phyloP scores from a whole-genome alignment of 208 protist species.

The Trypanosoma platydactyli region DNA sequence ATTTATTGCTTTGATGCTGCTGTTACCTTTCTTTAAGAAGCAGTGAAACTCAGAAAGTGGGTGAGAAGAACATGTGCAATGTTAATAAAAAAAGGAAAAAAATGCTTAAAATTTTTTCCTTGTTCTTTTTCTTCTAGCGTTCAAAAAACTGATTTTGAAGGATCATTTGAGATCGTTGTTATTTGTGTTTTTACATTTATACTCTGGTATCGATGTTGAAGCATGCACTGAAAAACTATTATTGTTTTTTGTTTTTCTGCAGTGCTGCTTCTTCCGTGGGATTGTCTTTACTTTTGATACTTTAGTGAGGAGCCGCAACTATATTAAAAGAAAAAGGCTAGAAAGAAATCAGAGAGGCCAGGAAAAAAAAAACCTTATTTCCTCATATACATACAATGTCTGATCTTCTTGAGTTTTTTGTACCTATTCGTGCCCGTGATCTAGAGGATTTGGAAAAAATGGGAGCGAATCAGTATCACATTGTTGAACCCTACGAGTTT shows the following conservation, averaged over 20 bases:
- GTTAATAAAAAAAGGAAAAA: conserved; percentile 4
- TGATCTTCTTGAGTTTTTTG: conserved; percentile 69
- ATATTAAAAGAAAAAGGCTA: conserved; percentile 2
- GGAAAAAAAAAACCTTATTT: background rate
- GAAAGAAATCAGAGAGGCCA: background rate
- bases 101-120: background rate
- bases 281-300: background rate
- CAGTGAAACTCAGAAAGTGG: too few species aligned
- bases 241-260: background rate
- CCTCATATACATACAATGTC: conserved; percentile 26
- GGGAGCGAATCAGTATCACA: conserved; percentile 49
- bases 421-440: conserved; percentile 57
- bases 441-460: conserved; percentile 52
- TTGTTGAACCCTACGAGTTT: conserved; percentile 64
- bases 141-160: background rate
- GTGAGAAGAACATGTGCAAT: background rate
- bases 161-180: background rate
- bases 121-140: background rate
- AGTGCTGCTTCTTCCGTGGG: background rate
- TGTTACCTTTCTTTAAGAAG: too few species aligned
- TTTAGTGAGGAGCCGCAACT: background rate
- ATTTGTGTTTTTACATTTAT: background rate
- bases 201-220: too few species aligned
- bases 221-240: too few species aligned
- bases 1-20: too few species aligned